Percentiles rank a stretch among this genome's conserved stretches.
Evolutionary conservation across 768 basidiomycete species (phyloP).

Genomic region (Boletus coccyginus): DNA sequence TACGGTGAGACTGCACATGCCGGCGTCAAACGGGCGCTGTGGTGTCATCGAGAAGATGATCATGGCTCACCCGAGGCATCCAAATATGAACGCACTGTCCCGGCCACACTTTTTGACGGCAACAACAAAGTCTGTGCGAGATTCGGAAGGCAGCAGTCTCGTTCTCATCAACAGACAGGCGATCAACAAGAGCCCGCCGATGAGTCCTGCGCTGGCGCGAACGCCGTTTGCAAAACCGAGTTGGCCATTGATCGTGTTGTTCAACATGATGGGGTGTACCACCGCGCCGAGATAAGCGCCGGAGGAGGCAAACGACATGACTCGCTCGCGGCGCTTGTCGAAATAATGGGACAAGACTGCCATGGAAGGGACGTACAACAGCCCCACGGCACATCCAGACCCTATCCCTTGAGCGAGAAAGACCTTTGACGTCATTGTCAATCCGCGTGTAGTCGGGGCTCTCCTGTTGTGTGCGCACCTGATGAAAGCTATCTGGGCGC

Average conservation of each 20-base stretch:
- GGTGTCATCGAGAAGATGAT: not conserved
- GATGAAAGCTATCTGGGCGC: constrained; percentile 41
- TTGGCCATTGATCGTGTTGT: constrained; percentile 40
- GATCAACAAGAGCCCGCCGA: constrained; percentile 37
- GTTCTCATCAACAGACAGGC: constrained; percentile 42
- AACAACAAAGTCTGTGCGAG: constrained; percentile 18
- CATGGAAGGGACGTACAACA: constrained; percentile 47
- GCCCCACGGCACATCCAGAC: constrained; percentile 46
- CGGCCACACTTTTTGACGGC: constrained; percentile 20
- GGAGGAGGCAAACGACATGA: constrained; percentile 54
- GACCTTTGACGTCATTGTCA: constrained; percentile 33
- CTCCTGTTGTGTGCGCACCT: constrained; percentile 25
- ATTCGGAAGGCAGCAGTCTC: constrained; percentile 35
- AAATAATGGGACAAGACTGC: constrained; percentile 55
- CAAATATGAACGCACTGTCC: constrained; percentile 28
- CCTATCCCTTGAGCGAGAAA: constrained; percentile 52
- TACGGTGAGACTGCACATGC: constrained; percentile 21
- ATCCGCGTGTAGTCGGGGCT: too few relatives aligned
- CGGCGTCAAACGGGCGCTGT: not conserved
- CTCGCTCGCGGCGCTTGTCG: constrained; percentile 43
- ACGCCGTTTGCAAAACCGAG: constrained; percentile 47
- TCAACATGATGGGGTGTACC: constrained; percentile 63
- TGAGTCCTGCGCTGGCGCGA: constrained; percentile 40
- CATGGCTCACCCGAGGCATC: constrained; percentile 23
- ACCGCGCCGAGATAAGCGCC: constrained; percentile 59